phyloP scores from a whole-genome alignment of 176 grass and related monocot species.

The Bromus sterilis region DNA sequence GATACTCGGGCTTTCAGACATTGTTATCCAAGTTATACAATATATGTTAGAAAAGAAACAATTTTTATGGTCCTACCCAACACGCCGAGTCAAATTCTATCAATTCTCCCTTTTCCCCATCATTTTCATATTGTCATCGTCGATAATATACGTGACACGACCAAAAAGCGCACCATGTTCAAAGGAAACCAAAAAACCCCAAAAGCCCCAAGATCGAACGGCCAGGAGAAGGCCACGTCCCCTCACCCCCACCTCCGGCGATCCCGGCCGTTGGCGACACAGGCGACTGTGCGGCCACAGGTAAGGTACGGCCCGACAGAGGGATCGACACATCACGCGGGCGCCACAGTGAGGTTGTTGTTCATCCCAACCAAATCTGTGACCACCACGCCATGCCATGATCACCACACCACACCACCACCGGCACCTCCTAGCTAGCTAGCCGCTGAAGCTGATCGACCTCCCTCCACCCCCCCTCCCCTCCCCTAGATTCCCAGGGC shows the following conservation, averaged over 20 bases:
- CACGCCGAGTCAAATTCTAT: neutral
- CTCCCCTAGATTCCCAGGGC: constrained; percentile 20
- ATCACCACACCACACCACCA: no score
- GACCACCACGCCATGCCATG: constrained; percentile 9
- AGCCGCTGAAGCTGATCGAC: neutral
- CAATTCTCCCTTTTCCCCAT: neutral
- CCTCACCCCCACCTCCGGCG: neutral
- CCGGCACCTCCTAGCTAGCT: constrained; percentile 29
- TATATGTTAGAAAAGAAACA: neutral
- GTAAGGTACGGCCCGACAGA: neutral
- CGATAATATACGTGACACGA: neutral
- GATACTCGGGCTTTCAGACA: neutral
- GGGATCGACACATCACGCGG: constrained; percentile 9
- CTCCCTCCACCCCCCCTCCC: no score
- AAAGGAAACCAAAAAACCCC: neutral
- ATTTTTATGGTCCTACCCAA: neutral
- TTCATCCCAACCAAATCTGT: constrained; percentile 15
- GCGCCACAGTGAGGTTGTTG: constrained; percentile 5
- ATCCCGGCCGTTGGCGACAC: constrained; percentile 28
- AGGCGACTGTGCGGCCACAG: constrained; percentile 11
- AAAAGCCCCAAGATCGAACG: neutral
- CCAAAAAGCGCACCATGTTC: neutral
- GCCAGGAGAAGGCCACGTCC: neutral
- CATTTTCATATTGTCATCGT: neutral
- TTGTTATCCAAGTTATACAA: neutral